Conservation (phyloP, 1,284 basidiomycete genomes). For the Sporisorium iseilematis-ciliati region DNA sequence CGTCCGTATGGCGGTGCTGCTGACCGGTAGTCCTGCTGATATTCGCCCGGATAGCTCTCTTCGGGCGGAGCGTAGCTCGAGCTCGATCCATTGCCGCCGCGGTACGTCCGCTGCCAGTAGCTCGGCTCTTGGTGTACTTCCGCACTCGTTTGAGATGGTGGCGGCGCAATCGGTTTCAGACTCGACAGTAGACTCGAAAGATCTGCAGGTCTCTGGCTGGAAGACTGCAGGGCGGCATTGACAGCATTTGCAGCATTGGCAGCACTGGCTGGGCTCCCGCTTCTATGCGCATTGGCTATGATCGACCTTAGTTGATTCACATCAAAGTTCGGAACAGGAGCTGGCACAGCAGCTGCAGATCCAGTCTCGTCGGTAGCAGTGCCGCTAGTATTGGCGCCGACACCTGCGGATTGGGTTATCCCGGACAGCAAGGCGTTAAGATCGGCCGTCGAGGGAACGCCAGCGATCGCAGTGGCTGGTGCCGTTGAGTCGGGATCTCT, state of each 20-base stretch:
- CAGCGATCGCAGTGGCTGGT: conserved; percentile 1
- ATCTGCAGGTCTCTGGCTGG: conserved; percentile 11
- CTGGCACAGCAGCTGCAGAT: neutral
- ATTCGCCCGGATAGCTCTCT: conserved; percentile 46
- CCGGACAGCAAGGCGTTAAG: conserved; percentile 29
- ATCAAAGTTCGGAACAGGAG: conserved; percentile 25
- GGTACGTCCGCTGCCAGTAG: conserved; percentile 11
- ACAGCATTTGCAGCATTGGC: conserved; percentile 24
- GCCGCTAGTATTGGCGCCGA: neutral
- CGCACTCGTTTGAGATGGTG: neutral
- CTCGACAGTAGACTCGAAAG: conserved; percentile 37
- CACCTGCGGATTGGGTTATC: conserved; percentile 9
- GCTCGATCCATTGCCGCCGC: neutral
- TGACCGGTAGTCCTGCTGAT: conserved; percentile 21
- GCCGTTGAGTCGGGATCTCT: neutral
- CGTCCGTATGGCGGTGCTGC: conserved; percentile 1
- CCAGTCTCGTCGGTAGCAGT: neutral
- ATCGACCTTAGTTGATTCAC: conserved; percentile 29
- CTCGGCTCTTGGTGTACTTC: neutral
- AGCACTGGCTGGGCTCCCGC: neutral
- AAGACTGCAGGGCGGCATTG: conserved; percentile 14
- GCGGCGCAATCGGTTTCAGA: conserved; percentile 10
- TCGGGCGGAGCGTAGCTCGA: neutral
- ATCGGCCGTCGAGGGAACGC: neutral
- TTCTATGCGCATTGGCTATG: neutral